Evolutionary conservation across 352 stramenopile species (phyloP).

Genomic region (Globisporangium spiculum): DNA sequence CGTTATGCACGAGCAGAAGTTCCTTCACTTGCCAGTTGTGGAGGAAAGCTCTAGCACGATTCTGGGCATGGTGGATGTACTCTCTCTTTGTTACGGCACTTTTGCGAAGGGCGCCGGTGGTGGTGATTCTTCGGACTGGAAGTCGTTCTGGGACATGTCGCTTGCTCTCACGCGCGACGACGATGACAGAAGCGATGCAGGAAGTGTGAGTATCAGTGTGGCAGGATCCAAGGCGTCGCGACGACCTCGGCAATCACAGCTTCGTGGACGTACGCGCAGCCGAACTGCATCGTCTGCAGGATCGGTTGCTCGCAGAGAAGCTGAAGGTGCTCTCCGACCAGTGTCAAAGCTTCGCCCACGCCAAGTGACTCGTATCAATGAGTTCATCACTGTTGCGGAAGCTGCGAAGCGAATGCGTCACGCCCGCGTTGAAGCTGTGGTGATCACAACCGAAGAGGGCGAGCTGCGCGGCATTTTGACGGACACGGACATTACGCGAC

Average conservation of each 20-base stretch:
- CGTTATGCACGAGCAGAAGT: constrained; percentile 98
- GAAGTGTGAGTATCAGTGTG: constrained; percentile 59
- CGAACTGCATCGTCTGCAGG: constrained; percentile 47
- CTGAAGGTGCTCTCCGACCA: constrained; percentile 64
- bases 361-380: constrained; percentile 79
- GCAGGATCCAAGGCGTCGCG: constrained; percentile 47
- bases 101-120: constrained; percentile 71
- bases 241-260: constrained; percentile 23
- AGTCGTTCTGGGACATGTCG: constrained; percentile 87
- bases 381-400: constrained; percentile 85
- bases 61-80: constrained; percentile 82
- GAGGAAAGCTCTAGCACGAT: constrained; percentile 75
- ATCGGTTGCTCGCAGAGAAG: constrained; percentile 45
- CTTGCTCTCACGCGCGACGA: constrained; percentile 73
- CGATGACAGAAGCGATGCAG: constrained; percentile 63
- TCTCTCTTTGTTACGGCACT: constrained; percentile 87
- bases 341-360: constrained; percentile 80
- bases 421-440: constrained; percentile 80
- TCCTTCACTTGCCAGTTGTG: constrained; percentile 96
- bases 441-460: constrained; percentile 81
- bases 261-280: constrained; percentile 33
- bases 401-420: constrained; percentile 79
- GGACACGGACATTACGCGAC: constrained; percentile 83
- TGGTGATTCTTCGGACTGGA: constrained; percentile 75
- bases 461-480: constrained; percentile 84